phyloP scores from a whole-genome alignment of 257 asterid species.

The Solanum stenotomum region DNA sequence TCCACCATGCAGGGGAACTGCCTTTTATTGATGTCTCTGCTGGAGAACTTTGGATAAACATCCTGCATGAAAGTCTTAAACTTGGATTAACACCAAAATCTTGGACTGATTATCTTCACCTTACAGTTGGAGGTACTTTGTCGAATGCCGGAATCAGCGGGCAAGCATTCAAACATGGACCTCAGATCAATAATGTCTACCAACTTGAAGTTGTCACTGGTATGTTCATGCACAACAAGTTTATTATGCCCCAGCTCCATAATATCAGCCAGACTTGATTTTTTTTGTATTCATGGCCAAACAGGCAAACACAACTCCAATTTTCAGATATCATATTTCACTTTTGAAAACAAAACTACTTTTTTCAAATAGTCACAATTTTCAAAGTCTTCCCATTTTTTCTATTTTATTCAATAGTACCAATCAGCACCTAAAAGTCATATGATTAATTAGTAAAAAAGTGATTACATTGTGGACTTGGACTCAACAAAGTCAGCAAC shows the following conservation, averaged over 20 bases:
- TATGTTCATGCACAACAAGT: background rate
- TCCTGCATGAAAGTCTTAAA: slow-evolving; percentile 69
- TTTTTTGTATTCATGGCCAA: background rate
- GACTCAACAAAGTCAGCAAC: background rate
- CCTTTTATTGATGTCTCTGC: slow-evolving; percentile 79
- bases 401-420: background rate
- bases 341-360: background rate
- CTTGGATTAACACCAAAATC: slow-evolving; percentile 78
- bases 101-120: slow-evolving; percentile 94
- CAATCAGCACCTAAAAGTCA: background rate
- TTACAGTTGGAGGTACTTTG: slow-evolving; percentile 87
- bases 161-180: slow-evolving; percentile 87
- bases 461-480: background rate
- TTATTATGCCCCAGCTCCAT: background rate
- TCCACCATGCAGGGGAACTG: slow-evolving; percentile 25
- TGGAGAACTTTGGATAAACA: slow-evolving; percentile 80
- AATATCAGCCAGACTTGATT: background rate
- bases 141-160: slow-evolving; percentile 96
- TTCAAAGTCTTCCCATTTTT: background rate
- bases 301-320: background rate
- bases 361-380: background rate
- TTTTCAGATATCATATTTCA: background rate
- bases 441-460: background rate
- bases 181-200: slow-evolving; percentile 84
- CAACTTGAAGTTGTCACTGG: slow-evolving; percentile 93